Conservation (phyloP, 345 rosid genomes). For the Firmiana major region DNA sequence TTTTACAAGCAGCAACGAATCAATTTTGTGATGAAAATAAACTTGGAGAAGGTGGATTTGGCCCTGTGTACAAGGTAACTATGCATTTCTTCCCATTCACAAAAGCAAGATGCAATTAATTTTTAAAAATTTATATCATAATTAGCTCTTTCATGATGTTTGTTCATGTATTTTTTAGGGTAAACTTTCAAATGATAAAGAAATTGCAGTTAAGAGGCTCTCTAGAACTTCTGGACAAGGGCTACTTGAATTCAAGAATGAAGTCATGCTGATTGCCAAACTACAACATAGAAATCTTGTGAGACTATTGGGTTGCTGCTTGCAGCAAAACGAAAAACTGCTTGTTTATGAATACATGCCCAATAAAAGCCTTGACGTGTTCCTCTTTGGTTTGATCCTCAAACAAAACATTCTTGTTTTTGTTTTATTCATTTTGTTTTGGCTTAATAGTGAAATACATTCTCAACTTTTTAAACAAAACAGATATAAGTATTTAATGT, state of each 20-base stretch:
- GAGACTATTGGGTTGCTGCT: slow-evolving; percentile 35
- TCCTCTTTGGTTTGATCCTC: slow-evolving; percentile 6
- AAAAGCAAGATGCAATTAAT: too few relatives aligned
- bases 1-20: background rate
- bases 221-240: slow-evolving; percentile 5
- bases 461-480: too few relatives aligned
- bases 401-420: background rate
- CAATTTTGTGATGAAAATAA: background rate
- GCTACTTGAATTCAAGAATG: slow-evolving; percentile 8
- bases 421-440: background rate
- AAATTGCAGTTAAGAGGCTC: slow-evolving; percentile 13
- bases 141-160: background rate
- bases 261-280: background rate
- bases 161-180: background rate
- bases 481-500: too few relatives aligned
- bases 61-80: slow-evolving; percentile 10
- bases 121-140: too few relatives aligned
- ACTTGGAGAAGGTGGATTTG: slow-evolving; percentile 14
- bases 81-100: too few relatives aligned
- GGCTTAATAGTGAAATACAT: too few relatives aligned
- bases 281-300: slow-evolving; percentile 36
- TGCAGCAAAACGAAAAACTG: slow-evolving; percentile 34
- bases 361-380: slow-evolving; percentile 11
- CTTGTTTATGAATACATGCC: slow-evolving; percentile 39
- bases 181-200: background rate